These are phyloP conservation scores for Cercospora zeina DNA, from an alignment of 2,329 filamentous ascomycete genomes.

Conservation along the genomic window DNA sequence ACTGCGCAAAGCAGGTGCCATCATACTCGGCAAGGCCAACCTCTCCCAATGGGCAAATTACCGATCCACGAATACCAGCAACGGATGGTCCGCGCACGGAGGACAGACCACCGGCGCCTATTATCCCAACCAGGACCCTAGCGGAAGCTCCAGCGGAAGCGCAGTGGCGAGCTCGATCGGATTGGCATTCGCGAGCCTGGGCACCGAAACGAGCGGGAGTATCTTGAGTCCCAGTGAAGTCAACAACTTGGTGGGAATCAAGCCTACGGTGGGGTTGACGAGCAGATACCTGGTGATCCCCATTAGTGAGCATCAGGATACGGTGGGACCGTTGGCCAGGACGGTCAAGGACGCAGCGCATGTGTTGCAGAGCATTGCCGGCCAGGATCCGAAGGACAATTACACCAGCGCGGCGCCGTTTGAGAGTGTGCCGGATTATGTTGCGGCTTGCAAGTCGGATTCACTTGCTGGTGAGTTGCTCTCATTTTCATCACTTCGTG, in stretches of 20 bases:
- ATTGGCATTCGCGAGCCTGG: conserved; percentile 59
- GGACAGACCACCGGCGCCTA: conserved; percentile 65
- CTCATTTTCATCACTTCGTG: background rate
- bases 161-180: conserved; percentile 62
- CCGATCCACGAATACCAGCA: conserved; percentile 57
- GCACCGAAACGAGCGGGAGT: conserved; percentile 64
- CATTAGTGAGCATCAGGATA: conserved; percentile 59
- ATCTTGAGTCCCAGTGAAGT: conserved; percentile 58
- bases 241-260: conserved; percentile 67
- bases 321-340: conserved; percentile 59
- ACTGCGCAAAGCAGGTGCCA: conserved; percentile 60
- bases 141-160: conserved; percentile 62
- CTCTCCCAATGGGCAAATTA: conserved; percentile 66
- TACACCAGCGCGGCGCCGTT: conserved; percentile 61
- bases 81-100: conserved; percentile 65
- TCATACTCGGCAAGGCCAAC: conserved; percentile 67
- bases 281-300: conserved; percentile 65
- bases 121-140: conserved; percentile 61
- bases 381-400: conserved; percentile 56
- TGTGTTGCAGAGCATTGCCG: conserved; percentile 60
- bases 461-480: conserved; percentile 43
- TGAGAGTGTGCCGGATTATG: conserved; percentile 59
- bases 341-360: conserved; percentile 61
- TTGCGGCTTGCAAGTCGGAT: conserved; percentile 55
- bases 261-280: conserved; percentile 66